phyloP scores from a whole-genome alignment of 1,284 basidiomycete genomes.

The Tilletiaria anomala region DNA sequence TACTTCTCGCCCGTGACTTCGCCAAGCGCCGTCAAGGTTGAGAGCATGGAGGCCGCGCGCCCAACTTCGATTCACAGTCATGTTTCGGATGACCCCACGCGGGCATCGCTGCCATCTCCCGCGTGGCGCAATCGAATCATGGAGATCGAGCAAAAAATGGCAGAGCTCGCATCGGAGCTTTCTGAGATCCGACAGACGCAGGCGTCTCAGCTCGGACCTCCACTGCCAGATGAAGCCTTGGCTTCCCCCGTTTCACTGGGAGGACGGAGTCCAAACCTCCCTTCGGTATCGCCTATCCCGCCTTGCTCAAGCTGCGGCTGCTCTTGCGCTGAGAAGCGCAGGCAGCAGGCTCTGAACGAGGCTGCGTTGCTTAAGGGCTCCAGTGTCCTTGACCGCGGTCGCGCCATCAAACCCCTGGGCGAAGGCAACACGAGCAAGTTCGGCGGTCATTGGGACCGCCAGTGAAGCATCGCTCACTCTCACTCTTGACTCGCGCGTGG shows the following conservation, averaged over 20 bases:
- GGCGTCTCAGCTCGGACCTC: no score
- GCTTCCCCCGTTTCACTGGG: no score
- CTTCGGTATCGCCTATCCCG: not conserved
- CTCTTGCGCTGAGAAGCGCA: constrained; percentile 17
- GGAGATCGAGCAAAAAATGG: constrained; percentile 13
- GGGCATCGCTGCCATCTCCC: no score
- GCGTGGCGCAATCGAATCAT: not conserved
- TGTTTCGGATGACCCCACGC: no score
- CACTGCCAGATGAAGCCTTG: no score
- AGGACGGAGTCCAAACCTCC: not conserved
- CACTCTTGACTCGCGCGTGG: no score
- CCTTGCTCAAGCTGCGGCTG: constrained; percentile 17
- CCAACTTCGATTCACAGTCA: no score
- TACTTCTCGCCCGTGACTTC: no score
- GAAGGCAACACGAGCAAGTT: constrained; percentile 17
- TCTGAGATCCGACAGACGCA: constrained; percentile 1
- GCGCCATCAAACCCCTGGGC: constrained; percentile 19
- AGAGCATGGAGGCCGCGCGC: no score
- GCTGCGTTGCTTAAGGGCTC: constrained; percentile 20
- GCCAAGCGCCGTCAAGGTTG: no score
- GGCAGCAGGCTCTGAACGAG: constrained; percentile 22
- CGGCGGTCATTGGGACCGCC: no score
- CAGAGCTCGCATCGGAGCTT: constrained; percentile 14
- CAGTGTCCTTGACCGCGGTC: constrained; percentile 18
- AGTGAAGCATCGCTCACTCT: no score